phyloP scores from a whole-genome alignment of 2,329 filamentous ascomycete species.

The Botrytis cinerea region DNA sequence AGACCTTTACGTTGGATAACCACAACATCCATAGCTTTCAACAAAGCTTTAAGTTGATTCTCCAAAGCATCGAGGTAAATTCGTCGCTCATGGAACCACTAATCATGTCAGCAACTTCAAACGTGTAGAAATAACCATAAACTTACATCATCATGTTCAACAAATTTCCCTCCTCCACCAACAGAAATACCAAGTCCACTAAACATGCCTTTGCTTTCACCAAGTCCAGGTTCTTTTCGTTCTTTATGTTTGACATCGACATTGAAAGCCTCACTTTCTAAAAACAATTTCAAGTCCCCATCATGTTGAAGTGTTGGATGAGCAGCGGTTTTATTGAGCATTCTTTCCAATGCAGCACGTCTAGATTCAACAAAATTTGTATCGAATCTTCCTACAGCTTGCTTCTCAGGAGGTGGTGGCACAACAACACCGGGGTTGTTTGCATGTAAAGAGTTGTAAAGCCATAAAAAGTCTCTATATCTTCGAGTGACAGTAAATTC shows the following conservation, averaged over 20 bases:
- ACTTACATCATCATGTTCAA: conserved; percentile 92
- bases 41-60: conserved; percentile 81
- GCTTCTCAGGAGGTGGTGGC: conserved; percentile 95
- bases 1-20: conserved; percentile 90
- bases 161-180: conserved; percentile 80
- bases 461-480: conserved; percentile 96
- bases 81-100: conserved; percentile 98
- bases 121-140: background rate
- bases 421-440: conserved; percentile 96
- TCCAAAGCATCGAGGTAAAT: conserved; percentile 94
- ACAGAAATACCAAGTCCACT: conserved; percentile 80
- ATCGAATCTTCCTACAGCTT: conserved; percentile 94
- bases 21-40: conserved; percentile 94
- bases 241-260: conserved; percentile 98
- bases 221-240: conserved; percentile 79
- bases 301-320: conserved; percentile 93
- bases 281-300: conserved; percentile 89
- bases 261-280: conserved; percentile 95
- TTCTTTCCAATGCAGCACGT: conserved; percentile 88
- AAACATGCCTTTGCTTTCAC: conserved; percentile 91
- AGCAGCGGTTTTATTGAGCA: conserved; percentile 92
- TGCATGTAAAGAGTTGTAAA: conserved; percentile 90
- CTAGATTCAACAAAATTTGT: conserved; percentile 94
- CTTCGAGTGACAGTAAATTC: conserved; percentile 93
- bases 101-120: conserved; percentile 33